Base-by-base conservation (phyloP, 768 basidiomycete genomes). In the Termitomyces titanicus region DNA sequence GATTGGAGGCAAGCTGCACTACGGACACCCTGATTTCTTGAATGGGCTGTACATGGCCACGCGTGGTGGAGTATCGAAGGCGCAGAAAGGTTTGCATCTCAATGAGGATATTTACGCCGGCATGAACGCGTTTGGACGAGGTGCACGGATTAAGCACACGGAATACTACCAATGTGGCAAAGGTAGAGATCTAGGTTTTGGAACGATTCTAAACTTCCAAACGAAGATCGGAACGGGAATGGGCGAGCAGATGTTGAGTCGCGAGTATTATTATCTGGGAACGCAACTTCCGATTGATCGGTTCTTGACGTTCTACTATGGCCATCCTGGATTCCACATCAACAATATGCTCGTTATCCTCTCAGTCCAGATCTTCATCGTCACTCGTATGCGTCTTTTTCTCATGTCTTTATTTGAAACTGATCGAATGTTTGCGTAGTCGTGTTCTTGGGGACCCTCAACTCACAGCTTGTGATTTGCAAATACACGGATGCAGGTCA, bases 171-270 rank as follows among this genome's bases (percentile, higher is more conserved):
- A 98, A 74, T 98, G 96, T 66, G 95, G 96, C 47, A 98, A 98
- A 73, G 97, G 97, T 53, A 88, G 97, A 71, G 97, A 98, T 78
- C 84, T 99, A 57, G 97, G 97, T 24, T 98, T 99, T 71, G 96
- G 96, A 31, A 99, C 97, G 20, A 98, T 98, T 66, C 75, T 99
- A 64, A 99, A 99, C 73, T 99, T 99, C 89, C 90, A 94, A 80
- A 99, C 97, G 54, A 99, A 99, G 83, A 95, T 99, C 64, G 96
- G 97, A 12, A 98, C 95, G n/a, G 97, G 97, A 71, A 99, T 99
- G 97, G 97, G 97, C 35, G 97, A 99, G 70, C 97, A 99, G 72
- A 93, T 98, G 92, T 82, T 99, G 65, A 97, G 94, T 74, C 85
- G 97, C 59, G 97, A 98, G 73, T 98, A 99, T 70, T 99, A 99